These are phyloP conservation scores for Amanita jacksonii DNA, from an alignment of 768 basidiomycete genomes.

Conservation along the genomic window DNA sequence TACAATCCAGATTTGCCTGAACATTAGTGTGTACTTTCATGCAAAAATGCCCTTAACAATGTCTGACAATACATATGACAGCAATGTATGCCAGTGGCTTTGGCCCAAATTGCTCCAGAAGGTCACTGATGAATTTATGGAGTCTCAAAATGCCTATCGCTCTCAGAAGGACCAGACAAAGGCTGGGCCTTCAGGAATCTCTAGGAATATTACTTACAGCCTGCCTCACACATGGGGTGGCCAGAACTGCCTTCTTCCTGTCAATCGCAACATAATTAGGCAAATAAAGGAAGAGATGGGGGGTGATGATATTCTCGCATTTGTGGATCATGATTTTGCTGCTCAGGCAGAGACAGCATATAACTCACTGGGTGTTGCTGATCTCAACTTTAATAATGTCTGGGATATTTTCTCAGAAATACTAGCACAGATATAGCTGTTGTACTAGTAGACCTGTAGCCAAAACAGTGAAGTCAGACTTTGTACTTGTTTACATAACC, in stretches of 20 bases:
- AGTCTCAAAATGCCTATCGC: slow-evolving; percentile 11
- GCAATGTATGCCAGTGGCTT: slow-evolving; percentile 13
- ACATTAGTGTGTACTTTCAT: slow-evolving; percentile 10
- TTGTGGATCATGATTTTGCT: slow-evolving; percentile 8
- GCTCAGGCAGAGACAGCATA: slow-evolving; percentile 8
- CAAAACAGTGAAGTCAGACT: neutral
- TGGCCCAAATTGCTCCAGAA: no score
- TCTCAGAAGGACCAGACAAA: slow-evolving; percentile 14
- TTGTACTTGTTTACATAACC: neutral
- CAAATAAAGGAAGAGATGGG: neutral
- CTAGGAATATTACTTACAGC: slow-evolving; percentile 13
- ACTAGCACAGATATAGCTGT: slow-evolving; percentile 1
- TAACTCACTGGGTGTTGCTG: slow-evolving; percentile 5
- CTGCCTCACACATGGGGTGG: slow-evolving; percentile 5
- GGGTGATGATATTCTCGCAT: slow-evolving; percentile 10
- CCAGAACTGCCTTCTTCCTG: neutral
- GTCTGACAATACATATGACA: slow-evolving; percentile 1
- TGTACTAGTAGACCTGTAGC: neutral
- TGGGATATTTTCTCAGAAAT: slow-evolving; percentile 12
- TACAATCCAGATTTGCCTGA: slow-evolving; percentile 10
- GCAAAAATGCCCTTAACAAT: neutral
- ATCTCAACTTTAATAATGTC: slow-evolving; percentile 12
- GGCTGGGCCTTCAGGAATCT: slow-evolving; percentile 15
- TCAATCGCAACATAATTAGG: neutral
- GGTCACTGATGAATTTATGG: slow-evolving; percentile 8